Conservation (phyloP, 306 rosid genomes). For the Vigna angularis region DNA sequence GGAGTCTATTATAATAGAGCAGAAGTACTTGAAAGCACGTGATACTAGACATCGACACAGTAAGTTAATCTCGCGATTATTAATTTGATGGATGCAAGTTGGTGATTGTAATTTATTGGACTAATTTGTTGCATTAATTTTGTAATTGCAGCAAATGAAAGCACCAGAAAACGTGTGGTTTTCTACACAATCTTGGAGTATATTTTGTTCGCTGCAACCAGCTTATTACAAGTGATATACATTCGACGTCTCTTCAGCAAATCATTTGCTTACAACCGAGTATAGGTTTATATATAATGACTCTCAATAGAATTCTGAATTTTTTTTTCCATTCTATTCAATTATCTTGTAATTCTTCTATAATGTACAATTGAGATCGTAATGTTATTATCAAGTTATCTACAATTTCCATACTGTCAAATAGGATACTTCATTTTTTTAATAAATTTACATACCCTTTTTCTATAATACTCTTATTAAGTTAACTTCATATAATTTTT, state of each 20-base stretch:
- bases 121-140: neutral
- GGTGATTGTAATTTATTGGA: neutral
- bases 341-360: neutral
- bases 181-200: constrained; percentile 52
- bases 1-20: constrained; percentile 81
- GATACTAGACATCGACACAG: constrained; percentile 88
- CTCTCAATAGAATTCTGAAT: neutral
- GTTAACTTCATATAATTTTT: no score
- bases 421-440: neutral
- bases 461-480: neutral
- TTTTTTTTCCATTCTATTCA: neutral
- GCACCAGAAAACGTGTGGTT: constrained; percentile 55
- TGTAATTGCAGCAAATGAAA: constrained; percentile 53
- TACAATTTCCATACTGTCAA: neutral
- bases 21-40: constrained; percentile 88
- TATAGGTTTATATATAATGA: constrained; percentile 9
- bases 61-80: constrained; percentile 51
- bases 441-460: neutral
- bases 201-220: constrained; percentile 46
- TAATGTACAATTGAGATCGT: neutral
- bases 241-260: constrained; percentile 62
- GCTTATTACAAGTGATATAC: constrained; percentile 54
- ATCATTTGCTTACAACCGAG: constrained; percentile 49
- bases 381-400: neutral
- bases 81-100: neutral